Conservation (phyloP, 2,329 filamentous ascomycete genomes). For the Trichoderma koningiopsis region DNA sequence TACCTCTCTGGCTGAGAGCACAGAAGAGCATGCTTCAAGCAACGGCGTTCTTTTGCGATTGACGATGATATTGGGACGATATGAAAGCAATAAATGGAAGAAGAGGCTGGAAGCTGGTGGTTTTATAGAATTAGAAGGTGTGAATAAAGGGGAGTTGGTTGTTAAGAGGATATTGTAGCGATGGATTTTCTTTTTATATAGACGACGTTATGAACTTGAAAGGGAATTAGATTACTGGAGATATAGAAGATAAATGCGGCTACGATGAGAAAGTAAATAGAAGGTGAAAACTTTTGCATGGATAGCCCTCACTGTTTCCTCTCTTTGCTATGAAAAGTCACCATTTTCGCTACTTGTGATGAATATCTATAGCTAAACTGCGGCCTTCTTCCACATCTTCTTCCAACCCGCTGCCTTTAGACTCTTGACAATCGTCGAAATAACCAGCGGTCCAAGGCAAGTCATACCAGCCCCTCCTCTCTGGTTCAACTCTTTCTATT, state of each 20-base stretch:
- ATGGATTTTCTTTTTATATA: neutral
- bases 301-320: neutral
- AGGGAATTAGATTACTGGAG: neutral
- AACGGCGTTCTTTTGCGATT: constrained; percentile 63
- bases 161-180: constrained; percentile 54
- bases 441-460: constrained; percentile 39
- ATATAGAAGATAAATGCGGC: neutral
- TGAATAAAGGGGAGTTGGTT: constrained; percentile 50
- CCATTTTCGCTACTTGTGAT: neutral
- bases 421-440: constrained; percentile 32
- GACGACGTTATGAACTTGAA: constrained; percentile 21
- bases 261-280: neutral
- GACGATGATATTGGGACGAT: constrained; percentile 74
- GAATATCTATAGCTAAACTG: neutral
- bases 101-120: constrained; percentile 67
- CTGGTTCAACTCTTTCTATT: neutral
- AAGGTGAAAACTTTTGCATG: neutral
- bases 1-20: constrained; percentile 55
- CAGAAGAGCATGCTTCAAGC: constrained; percentile 57
- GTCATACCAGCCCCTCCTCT: constrained; percentile 30
- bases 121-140: constrained; percentile 53
- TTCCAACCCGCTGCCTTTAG: neutral
- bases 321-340: neutral
- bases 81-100: constrained; percentile 76
- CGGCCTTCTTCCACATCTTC: neutral